Evolutionary conservation across 1,139 yeast genomes (phyloP).

Genomic region (Candida sanyaensis): DNA sequence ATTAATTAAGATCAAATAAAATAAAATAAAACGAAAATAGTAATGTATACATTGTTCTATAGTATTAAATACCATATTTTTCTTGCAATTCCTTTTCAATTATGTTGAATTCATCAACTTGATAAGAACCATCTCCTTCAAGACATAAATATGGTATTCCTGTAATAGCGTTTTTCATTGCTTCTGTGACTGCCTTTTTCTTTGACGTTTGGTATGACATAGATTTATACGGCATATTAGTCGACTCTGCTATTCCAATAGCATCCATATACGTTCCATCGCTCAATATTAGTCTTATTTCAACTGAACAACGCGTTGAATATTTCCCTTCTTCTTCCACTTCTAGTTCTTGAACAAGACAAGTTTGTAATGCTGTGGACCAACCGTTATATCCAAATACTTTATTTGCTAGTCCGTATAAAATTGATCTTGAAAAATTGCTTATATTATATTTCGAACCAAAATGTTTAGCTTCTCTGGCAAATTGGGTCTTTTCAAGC

Average conservation of each 20-base stretch:
- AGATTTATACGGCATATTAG: constrained; percentile 33
- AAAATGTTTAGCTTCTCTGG: constrained; percentile 15
- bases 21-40: not conserved
- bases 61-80: not conserved
- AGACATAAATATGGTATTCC: constrained; percentile 26
- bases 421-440: constrained; percentile 23
- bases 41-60: not conserved
- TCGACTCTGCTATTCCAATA: constrained; percentile 43
- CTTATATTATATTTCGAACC: constrained; percentile 5
- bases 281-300: constrained; percentile 40
- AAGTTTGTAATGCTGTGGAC: constrained; percentile 50
- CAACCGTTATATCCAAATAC: constrained; percentile 70
- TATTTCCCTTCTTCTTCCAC: constrained; percentile 15
- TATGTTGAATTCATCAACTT: not conserved
- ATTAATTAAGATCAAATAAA: constrained; percentile 20
- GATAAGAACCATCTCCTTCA: constrained; percentile 17
- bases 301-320: constrained; percentile 25
- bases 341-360: constrained; percentile 4
- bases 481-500: constrained; percentile 28
- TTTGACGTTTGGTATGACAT: constrained; percentile 46
- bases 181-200: constrained; percentile 57
- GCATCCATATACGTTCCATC: constrained; percentile 50
- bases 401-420: constrained; percentile 59
- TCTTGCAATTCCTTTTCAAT: not conserved
- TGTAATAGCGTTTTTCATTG: constrained; percentile 40